These are phyloP conservation scores for Penicillium atrosanguineum DNA, from an alignment of 495 filamentous ascomycete genomes.

Conservation along the genomic window DNA sequence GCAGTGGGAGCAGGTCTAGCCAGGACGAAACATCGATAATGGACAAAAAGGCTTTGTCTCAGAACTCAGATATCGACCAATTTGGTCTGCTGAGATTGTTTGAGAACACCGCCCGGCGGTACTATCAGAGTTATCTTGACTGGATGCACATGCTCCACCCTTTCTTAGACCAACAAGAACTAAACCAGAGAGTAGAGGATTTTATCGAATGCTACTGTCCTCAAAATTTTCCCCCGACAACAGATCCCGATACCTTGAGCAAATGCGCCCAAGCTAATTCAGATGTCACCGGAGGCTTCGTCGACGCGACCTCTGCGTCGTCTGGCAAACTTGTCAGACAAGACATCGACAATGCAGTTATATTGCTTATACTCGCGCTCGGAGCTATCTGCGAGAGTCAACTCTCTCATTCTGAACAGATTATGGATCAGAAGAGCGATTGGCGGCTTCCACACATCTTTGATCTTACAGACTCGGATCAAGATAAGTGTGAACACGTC, in stretches of 20 bases:
- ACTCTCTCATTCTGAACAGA: slow-evolving; percentile 43
- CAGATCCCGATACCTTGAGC: slow-evolving; percentile 1
- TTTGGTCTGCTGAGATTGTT: slow-evolving; percentile 66
- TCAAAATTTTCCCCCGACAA: slow-evolving; percentile 9
- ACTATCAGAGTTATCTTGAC: slow-evolving; percentile 70
- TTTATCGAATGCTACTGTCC: slow-evolving; percentile 49
- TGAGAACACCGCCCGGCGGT: slow-evolving; percentile 55
- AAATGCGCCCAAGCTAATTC: slow-evolving; percentile 25
- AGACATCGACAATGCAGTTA: slow-evolving; percentile 64
- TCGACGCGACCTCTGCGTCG: slow-evolving; percentile 2
- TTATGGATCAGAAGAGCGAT: too few relatives aligned
- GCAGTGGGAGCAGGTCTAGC: too few relatives aligned
- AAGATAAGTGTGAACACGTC: slow-evolving; percentile 16
- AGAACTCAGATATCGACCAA: slow-evolving; percentile 57
- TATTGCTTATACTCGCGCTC: slow-evolving; percentile 79
- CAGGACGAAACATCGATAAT: slow-evolving; percentile 24
- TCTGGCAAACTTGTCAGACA: slow-evolving; percentile 26
- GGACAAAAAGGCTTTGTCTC: too few relatives aligned
- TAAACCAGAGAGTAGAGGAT: slow-evolving; percentile 46
- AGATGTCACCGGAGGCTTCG: slow-evolving; percentile 18
- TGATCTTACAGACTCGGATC: slow-evolving; percentile 28
- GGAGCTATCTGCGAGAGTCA: slow-evolving; percentile 76
- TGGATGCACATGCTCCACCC: slow-evolving; percentile 90
- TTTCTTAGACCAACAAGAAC: slow-evolving; percentile 60
- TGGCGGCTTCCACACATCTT: too few relatives aligned